Evolutionary conservation across 257 asterid genomes (phyloP).

Genomic region (Solanum phureja): DNA sequence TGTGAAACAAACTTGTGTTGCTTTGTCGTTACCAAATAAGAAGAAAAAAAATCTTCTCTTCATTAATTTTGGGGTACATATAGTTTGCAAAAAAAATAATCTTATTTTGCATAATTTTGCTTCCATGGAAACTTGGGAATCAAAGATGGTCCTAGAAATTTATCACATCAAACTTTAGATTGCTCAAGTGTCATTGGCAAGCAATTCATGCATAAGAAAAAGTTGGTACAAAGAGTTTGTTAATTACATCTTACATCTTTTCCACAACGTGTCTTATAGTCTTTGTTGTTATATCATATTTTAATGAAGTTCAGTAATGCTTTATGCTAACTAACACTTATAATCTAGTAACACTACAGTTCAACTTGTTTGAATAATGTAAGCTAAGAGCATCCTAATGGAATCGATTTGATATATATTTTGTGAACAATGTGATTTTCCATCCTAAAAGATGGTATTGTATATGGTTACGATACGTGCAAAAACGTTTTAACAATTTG

Average conservation of each 20-base stretch:
- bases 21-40: neutral
- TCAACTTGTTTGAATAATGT: neutral
- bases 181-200: neutral
- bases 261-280: neutral
- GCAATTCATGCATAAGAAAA: neutral
- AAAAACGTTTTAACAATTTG: neutral
- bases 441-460: neutral
- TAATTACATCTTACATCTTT: neutral
- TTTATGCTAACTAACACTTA: neutral
- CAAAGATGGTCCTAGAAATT: neutral
- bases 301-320: neutral
- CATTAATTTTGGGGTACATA: no score
- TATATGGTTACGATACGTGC: neutral
- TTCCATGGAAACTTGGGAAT: neutral
- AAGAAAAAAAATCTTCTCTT: neutral
- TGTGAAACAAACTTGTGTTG: neutral
- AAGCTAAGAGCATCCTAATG: neutral
- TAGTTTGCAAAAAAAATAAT: no score
- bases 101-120: neutral
- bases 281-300: neutral
- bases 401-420: neutral
- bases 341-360: neutral
- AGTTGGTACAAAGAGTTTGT: neutral
- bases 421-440: neutral
- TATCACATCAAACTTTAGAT: neutral